These are phyloP conservation scores for Pelargonium fulgidum DNA, from an alignment of 441 rosid genomes.

Conservation along the genomic window DNA sequence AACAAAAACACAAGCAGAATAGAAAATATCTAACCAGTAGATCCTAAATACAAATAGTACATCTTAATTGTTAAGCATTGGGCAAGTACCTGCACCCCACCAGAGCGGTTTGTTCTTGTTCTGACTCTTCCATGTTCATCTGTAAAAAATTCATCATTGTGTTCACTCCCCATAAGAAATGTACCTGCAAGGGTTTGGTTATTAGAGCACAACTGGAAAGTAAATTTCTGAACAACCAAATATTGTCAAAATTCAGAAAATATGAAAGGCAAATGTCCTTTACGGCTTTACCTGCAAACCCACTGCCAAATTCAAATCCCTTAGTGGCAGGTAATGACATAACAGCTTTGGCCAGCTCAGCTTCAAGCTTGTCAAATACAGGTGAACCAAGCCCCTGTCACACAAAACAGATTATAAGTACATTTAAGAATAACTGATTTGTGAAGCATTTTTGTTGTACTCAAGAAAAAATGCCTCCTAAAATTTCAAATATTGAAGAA, in stretches of 20 bases:
- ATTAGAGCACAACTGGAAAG: background rate
- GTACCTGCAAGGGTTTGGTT: slow-evolving; percentile 47
- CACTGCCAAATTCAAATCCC: slow-evolving; percentile 95
- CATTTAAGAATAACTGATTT: background rate
- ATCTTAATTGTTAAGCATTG: too few species aligned
- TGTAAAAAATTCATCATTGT: slow-evolving; percentile 77
- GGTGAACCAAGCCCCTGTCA: slow-evolving; percentile 96
- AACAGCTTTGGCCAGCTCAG: slow-evolving; percentile 83
- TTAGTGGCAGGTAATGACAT: slow-evolving; percentile 93
- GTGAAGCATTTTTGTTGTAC: slow-evolving; percentile 13
- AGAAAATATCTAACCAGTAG: too few species aligned
- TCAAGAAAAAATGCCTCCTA: background rate
- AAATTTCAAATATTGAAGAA: slow-evolving; percentile 3
- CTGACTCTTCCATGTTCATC: slow-evolving; percentile 64
- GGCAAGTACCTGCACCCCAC: slow-evolving; percentile 67
- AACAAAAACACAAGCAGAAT: background rate
- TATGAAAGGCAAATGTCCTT: background rate
- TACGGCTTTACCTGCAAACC: slow-evolving; percentile 63
- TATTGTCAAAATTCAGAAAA: background rate
- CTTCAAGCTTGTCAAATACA: slow-evolving; percentile 93
- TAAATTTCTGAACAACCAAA: slow-evolving; percentile 1
- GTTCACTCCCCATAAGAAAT: slow-evolving; percentile 78
- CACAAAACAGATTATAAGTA: slow-evolving; percentile 9
- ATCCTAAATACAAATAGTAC: too few species aligned
- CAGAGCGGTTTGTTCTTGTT: slow-evolving; percentile 90